These are phyloP conservation scores for Plasmodium reichenowi DNA, from an alignment of 169 alveolate species.

Conservation along the genomic window DNA sequence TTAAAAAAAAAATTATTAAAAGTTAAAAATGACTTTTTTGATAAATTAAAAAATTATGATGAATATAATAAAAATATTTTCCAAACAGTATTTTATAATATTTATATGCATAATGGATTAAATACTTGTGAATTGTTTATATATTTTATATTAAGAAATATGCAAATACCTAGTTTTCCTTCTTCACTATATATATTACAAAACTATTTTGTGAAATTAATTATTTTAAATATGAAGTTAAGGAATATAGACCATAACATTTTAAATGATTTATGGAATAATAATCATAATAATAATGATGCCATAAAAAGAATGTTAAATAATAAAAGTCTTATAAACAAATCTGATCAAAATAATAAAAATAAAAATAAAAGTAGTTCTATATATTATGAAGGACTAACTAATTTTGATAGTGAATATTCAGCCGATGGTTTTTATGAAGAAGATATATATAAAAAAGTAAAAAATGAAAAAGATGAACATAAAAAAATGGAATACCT, in stretches of 20 bases:
- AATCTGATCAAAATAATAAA: too few relatives aligned
- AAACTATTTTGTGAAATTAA: too few relatives aligned
- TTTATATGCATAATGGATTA: constrained; percentile 15
- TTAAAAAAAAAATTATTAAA: constrained; percentile 43
- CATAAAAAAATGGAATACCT: constrained; percentile 17
- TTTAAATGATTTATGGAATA: neutral
- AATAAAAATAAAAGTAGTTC: neutral
- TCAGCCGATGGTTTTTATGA: constrained; percentile 12
- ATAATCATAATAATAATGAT: neutral
- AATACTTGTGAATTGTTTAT: constrained; percentile 49
- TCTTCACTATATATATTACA: too few relatives aligned
- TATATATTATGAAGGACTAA: neutral
- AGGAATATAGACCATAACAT: neutral
- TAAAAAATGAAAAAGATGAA: constrained; percentile 27
- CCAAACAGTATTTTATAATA: constrained; percentile 41
- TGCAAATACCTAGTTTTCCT: too few relatives aligned
- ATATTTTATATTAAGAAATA: constrained; percentile 57
- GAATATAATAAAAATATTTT: neutral
- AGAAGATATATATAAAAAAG: constrained; percentile 46
- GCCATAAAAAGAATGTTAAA: neutral
- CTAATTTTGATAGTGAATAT: constrained; percentile 29
- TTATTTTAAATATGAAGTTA: too few relatives aligned
- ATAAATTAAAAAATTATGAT: constrained; percentile 14
- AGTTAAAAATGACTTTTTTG: constrained; percentile 36
- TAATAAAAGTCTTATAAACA: neutral